Percentiles rank a stretch among this genome's conserved stretches.
Evolutionary conservation across 129 eudicot species (phyloP).

Genomic region (Helianthus tuberosus): DNA sequence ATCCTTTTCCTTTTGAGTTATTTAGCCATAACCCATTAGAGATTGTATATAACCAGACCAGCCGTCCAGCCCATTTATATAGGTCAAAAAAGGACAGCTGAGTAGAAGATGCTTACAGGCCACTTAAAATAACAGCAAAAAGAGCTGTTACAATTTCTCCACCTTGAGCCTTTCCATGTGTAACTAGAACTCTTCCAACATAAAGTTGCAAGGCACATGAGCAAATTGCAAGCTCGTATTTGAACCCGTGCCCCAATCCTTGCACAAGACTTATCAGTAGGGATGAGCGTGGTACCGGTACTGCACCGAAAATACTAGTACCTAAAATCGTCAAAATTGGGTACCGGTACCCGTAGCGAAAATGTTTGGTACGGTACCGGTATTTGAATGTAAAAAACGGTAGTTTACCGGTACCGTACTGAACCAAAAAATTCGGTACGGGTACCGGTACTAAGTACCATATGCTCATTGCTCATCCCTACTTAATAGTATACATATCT

Average conservation of each 20-base stretch:
- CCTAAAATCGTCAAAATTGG: too few species aligned
- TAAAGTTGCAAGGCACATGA: constrained; percentile 98
- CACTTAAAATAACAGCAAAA: constrained; percentile 89
- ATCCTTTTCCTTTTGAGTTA: not conserved
- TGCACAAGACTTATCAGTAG: constrained; percentile 80
- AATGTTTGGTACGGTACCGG: too few species aligned
- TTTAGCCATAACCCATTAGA: not conserved
- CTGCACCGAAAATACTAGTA: too few species aligned
- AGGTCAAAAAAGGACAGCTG: constrained; percentile 5
- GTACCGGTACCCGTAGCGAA: too few species aligned
- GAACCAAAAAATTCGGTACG: too few species aligned
- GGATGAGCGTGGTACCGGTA: too few species aligned
- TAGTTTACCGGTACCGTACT: too few species aligned
- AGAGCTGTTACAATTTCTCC: constrained; percentile 93
- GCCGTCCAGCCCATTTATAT: not conserved
- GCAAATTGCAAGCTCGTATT: constrained; percentile 96
- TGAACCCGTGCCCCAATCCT: constrained; percentile 97
- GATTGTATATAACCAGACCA: not conserved
- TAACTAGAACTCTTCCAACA: constrained; percentile 87
- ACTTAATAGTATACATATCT: constrained; percentile 66
- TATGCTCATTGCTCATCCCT: too few species aligned
- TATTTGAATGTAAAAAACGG: too few species aligned
- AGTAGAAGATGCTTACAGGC: constrained; percentile 75
- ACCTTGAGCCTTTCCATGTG: constrained; percentile 78
- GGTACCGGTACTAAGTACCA: too few species aligned